phyloP scores from a whole-genome alignment of 108 stramenopile species.

The Skeletonema potamos region DNA sequence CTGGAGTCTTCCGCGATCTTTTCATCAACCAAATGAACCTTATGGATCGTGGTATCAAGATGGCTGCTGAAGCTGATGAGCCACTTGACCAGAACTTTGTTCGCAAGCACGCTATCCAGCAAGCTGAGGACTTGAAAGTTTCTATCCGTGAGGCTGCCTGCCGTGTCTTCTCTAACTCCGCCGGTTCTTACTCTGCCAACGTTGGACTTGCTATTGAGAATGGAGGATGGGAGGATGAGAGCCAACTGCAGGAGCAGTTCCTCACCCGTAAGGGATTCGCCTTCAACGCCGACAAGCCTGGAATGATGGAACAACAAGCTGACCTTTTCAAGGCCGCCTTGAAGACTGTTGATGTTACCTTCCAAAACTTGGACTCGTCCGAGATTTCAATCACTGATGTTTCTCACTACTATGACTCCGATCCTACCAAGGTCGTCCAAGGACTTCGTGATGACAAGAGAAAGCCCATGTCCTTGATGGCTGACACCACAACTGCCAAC shows the following conservation, averaged over 20 bases:
- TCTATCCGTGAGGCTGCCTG: slow-evolving; percentile 90
- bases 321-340: slow-evolving; percentile 93
- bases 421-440: slow-evolving; percentile 97
- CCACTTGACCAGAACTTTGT: slow-evolving; percentile 92
- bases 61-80: slow-evolving; percentile 97
- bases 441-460: slow-evolving; percentile 94
- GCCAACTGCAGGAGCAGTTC: slow-evolving; percentile 95
- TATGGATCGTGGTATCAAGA: slow-evolving; percentile 96
- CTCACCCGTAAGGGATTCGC: slow-evolving; percentile 94
- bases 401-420: slow-evolving; percentile 96
- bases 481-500: slow-evolving; percentile 97
- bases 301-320: slow-evolving; percentile 96
- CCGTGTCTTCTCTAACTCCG: slow-evolving; percentile 97
- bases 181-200: slow-evolving; percentile 96
- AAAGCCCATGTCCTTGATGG: slow-evolving; percentile 96
- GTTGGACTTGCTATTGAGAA: slow-evolving; percentile 98
- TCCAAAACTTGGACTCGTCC: slow-evolving; percentile 96
- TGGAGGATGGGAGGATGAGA: slow-evolving; percentile 95
- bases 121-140: slow-evolving; percentile 88
- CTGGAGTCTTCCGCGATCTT: slow-evolving; percentile 97
- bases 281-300: slow-evolving; percentile 97
- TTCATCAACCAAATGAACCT: slow-evolving; percentile 99
- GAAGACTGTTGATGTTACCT: slow-evolving; percentile 94
- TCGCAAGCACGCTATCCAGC: slow-evolving; percentile 92
- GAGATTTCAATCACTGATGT: slow-evolving; percentile 97